Conservation (phyloP, 2,329 filamentous ascomycete genomes). For the Colletotrichum sp. region DNA sequence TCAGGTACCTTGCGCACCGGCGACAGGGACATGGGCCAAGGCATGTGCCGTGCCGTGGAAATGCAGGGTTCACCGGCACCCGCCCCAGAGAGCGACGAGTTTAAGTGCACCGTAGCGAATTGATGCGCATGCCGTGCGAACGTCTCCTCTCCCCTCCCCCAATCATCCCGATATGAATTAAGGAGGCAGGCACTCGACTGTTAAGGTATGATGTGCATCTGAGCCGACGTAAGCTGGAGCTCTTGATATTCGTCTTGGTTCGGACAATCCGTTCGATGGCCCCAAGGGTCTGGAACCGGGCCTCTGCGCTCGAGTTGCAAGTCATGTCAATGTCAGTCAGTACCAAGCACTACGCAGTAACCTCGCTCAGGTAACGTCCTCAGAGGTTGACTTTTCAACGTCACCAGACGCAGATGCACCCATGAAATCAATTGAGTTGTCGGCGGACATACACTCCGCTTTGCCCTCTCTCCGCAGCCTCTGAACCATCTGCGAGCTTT, state of each 20-base stretch:
- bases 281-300: background rate
- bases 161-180: background rate
- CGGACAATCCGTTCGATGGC: background rate
- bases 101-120: background rate
- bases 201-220: background rate
- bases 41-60: constrained; percentile 11
- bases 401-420: background rate
- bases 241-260: background rate
- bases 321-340: background rate
- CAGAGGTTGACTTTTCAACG: background rate
- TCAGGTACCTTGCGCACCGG: background rate
- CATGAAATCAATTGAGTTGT: background rate
- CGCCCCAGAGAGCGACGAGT: background rate
- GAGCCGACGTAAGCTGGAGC: background rate
- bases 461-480: background rate
- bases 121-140: background rate
- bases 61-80: background rate
- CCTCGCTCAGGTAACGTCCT: background rate
- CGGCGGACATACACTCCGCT: background rate
- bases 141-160: background rate
- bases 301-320: background rate
- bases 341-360: too few relatives aligned
- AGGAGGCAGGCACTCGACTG: background rate
- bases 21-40: background rate
- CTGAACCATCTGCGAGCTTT: background rate